Evolutionary conservation across 768 basidiomycete species (phyloP).

Genomic region (Auricularia sp.): DNA sequence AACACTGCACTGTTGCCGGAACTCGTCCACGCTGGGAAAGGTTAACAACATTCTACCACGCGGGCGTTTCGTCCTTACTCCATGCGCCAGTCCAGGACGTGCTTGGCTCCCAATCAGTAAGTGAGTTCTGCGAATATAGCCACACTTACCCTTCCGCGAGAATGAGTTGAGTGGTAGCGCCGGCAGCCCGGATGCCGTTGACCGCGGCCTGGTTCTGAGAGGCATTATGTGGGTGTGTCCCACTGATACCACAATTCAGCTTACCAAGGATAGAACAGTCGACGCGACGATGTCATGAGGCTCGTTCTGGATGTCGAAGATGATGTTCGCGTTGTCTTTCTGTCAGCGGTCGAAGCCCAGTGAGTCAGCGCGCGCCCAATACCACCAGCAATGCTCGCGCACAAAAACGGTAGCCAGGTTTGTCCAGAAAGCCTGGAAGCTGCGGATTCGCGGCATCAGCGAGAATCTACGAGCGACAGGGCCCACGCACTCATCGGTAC

Average conservation of each 20-base stretch:
- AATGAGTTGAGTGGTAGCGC: constrained; percentile 36
- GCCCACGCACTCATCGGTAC: too few relatives aligned
- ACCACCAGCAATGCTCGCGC: neutral
- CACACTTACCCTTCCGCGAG: constrained; percentile 32
- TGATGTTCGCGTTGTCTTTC: constrained; percentile 33
- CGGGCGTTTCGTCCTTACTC: constrained; percentile 8
- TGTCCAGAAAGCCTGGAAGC: constrained; percentile 37
- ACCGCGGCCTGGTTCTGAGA: constrained; percentile 49
- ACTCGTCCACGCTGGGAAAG: constrained; percentile 29
- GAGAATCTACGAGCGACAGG: too few relatives aligned
- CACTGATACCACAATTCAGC: constrained; percentile 12
- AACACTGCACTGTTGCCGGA: constrained; percentile 49
- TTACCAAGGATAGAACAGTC: constrained; percentile 25
- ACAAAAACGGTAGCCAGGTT: constrained; percentile 47
- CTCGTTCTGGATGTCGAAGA: constrained; percentile 55
- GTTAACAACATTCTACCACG: neutral
- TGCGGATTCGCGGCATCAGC: too few relatives aligned
- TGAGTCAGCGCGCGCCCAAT: too few relatives aligned
- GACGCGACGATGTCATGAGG: constrained; percentile 46
- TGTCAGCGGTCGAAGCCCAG: too few relatives aligned
- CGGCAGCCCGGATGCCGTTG: constrained; percentile 51
- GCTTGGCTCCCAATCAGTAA: neutral
- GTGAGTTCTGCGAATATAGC: constrained; percentile 30
- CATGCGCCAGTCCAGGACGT: constrained; percentile 8
- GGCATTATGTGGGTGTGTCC: too few relatives aligned